Conservation (phyloP, 768 basidiomycete species). For the Calvatia gigantea region DNA sequence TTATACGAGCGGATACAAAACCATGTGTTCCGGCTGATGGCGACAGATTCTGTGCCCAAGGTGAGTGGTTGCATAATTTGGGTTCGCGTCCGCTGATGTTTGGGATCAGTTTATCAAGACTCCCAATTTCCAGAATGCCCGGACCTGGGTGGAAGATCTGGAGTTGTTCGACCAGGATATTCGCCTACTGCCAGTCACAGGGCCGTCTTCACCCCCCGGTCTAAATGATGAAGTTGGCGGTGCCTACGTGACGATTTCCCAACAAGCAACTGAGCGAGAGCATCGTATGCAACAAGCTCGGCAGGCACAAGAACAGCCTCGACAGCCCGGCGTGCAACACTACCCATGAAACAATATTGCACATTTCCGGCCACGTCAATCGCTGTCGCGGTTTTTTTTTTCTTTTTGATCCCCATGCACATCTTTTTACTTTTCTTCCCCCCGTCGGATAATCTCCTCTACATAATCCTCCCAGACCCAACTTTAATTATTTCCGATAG, state of each 20-base stretch:
- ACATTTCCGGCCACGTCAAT: background rate
- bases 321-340: background rate
- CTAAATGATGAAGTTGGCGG: conserved; percentile 75
- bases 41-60: conserved; percentile 98
- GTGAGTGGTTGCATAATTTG: conserved; percentile 33
- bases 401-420: conserved; percentile 11
- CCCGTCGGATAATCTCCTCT: conserved; percentile 15
- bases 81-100: conserved; percentile 6
- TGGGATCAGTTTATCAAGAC: conserved; percentile 79
- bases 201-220: conserved; percentile 68
- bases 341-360: background rate
- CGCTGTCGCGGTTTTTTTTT: background rate
- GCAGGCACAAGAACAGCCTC: conserved; percentile 3
- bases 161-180: conserved; percentile 64
- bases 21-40: conserved; percentile 97
- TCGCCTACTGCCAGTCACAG: conserved; percentile 42
- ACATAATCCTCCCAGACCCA: conserved; percentile 15
- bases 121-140: conserved; percentile 72
- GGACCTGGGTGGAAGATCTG: conserved; percentile 76
- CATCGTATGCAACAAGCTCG: conserved; percentile 33
- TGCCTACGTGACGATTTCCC: conserved; percentile 84
- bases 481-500: conserved; percentile 1
- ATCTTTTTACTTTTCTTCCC: conserved; percentile 15
- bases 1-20: conserved; percentile 96
- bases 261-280: conserved; percentile 72